phyloP scores from a whole-genome alignment of 1,284 basidiomycete species.

The Trichosporon ovoides region DNA sequence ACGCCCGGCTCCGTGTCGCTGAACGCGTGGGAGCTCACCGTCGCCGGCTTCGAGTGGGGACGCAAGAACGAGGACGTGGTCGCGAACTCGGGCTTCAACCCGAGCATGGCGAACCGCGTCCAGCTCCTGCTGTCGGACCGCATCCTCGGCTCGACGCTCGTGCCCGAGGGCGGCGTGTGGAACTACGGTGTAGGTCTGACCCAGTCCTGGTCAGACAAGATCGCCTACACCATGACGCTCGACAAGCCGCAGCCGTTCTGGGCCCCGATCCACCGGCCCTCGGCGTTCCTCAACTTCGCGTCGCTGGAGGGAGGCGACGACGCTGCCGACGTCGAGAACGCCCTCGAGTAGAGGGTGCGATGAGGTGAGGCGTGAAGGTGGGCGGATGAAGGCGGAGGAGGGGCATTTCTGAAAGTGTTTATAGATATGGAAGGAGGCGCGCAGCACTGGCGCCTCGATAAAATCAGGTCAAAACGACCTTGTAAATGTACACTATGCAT shows the following conservation, averaged over 20 bases:
- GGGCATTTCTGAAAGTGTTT: no score
- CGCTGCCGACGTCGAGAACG: constrained; percentile 82
- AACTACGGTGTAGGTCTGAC: constrained; percentile 89
- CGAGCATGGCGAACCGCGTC: constrained; percentile 94
- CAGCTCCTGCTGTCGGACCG: constrained; percentile 92
- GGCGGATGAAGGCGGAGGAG: no score
- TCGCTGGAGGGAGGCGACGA: constrained; percentile 72
- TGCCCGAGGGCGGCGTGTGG: constrained; percentile 87
- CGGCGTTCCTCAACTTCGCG: constrained; percentile 87
- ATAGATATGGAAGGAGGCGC: no score
- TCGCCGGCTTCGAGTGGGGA: constrained; percentile 97
- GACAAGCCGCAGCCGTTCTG: constrained; percentile 92
- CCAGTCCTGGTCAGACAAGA: constrained; percentile 78
- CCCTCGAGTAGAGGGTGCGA: constrained; percentile 43
- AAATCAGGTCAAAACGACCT: no score
- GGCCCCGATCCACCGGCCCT: constrained; percentile 85
- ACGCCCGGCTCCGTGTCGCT: constrained; percentile 96
- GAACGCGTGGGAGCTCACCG: constrained; percentile 82
- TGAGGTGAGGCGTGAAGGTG: no score
- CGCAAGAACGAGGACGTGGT: constrained; percentile 83
- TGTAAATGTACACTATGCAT: no score
- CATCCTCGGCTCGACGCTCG: constrained; percentile 82
- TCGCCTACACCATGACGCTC: constrained; percentile 79
- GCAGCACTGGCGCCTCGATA: no score
- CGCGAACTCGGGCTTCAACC: constrained; percentile 87